Base-by-base conservation (phyloP, 2,329 filamentous ascomycete species). In the Alternaria arborescens region DNA sequence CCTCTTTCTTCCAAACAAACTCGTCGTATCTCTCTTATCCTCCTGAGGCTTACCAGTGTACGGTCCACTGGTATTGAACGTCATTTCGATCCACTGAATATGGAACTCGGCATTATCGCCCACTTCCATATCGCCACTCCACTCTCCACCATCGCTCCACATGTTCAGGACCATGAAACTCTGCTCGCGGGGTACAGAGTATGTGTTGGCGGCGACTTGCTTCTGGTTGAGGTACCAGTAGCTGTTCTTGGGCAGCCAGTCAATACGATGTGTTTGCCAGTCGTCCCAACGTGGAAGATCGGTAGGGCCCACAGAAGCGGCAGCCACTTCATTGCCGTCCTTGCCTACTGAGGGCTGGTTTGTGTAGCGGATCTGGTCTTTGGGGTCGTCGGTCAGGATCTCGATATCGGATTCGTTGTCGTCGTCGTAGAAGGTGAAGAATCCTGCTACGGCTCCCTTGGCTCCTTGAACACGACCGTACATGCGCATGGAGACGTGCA, bases 61-160 rank as follows among this genome's bases (percentile, higher is more conserved):
- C 5, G 74, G 68, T 22, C 77, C 78, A 52, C 70, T 75, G 3
- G 77, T 79, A 52, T 81, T 81, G 57, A 85, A 89, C 22, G 86
- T 80, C 75, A 89, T 81, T 69, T 89, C 86, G 44, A 89, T 83
- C 87, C 86, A 89, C 77, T 87, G 84, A 18, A 89, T 81, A 69
- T 89, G 85, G 68, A 89, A 78, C 62, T 82, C 83, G 0, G 87
- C 86, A 44, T 80, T 79, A 11, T 77, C 79, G 4, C 80, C 78
- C 5, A 81, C 70, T 5, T 72, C 81, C 87, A 89, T 88, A 53
- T 86, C 84, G 11, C 86, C 87, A 44, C 83, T 84, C 87, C 86
- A 89, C 48, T 78, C 77, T 5, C 87, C 86, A 20, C 87, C 87
- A 62, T 89, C 83, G 57, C 85, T 85, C 87, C 87, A 89, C 48